phyloP scores from a whole-genome alignment of 2,329 filamentous ascomycete genomes.

The Periglandula ipomoeae region DNA sequence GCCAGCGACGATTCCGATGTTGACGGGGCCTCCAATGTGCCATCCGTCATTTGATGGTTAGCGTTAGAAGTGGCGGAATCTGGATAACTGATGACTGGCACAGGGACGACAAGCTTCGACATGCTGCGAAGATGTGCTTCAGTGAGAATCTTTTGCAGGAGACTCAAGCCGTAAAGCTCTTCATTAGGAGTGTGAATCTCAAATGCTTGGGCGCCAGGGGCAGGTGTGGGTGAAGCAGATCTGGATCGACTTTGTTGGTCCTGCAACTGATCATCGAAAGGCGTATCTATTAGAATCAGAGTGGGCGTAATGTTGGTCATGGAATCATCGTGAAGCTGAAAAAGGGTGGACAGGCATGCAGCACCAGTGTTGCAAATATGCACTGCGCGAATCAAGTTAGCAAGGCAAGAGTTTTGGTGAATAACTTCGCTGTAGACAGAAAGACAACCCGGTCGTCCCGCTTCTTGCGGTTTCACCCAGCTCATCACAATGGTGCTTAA shows the following conservation, averaged over 20 bases:
- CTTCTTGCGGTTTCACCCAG: no score
- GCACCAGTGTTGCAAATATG: slow-evolving; percentile 44
- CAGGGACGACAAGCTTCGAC: slow-evolving; percentile 46
- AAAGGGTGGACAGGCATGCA: slow-evolving; percentile 43
- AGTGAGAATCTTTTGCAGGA: slow-evolving; percentile 48
- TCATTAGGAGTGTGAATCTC: slow-evolving; percentile 35
- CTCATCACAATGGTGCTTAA: no score
- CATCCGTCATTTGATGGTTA: slow-evolving; percentile 27
- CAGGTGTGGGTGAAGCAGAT: slow-evolving; percentile 37
- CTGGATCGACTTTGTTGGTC: slow-evolving; percentile 24
- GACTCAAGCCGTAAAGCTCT: slow-evolving; percentile 44
- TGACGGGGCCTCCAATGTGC: slow-evolving; percentile 26
- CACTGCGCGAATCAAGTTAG: slow-evolving; percentile 29
- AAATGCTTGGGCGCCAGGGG: slow-evolving; percentile 22
- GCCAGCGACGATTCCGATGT: slow-evolving; percentile 18
- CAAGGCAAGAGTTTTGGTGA: neutral
- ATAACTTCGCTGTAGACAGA: neutral
- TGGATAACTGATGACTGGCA: slow-evolving; percentile 41
- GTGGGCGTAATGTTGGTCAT: slow-evolving; percentile 46
- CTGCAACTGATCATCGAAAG: slow-evolving; percentile 37
- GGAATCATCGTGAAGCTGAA: slow-evolving; percentile 42
- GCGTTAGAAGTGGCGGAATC: slow-evolving; percentile 16
- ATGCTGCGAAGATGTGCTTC: slow-evolving; percentile 48
- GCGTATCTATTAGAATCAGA: slow-evolving; percentile 47
- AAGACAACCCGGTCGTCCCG: no score